Evolutionary conservation across 768 basidiomycete species (phyloP).

Genomic region (Coprinopsis marcescibilis): DNA sequence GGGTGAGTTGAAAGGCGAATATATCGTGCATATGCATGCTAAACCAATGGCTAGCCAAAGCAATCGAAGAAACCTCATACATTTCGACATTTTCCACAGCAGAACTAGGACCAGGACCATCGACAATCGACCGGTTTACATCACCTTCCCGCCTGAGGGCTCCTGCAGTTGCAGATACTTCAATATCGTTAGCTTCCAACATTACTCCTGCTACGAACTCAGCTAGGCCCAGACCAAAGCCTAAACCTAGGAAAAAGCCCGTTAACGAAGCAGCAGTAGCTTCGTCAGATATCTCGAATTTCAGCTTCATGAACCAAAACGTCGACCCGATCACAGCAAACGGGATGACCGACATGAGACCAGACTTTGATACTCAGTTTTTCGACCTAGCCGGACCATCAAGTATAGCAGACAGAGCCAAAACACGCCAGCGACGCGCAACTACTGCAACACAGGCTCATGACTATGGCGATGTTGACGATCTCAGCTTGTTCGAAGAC

Average conservation of each 20-base stretch:
- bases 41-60: neutral
- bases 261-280: neutral
- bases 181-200: neutral
- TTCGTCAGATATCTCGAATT: neutral
- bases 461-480: slow-evolving; percentile 37
- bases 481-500: slow-evolving; percentile 24
- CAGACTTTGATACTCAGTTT: slow-evolving; percentile 10
- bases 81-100: slow-evolving; percentile 3
- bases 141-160: neutral
- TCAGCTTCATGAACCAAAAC: neutral
- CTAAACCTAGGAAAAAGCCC: slow-evolving; percentile 5
- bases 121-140: slow-evolving; percentile 4
- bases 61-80: slow-evolving; percentile 1
- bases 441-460: slow-evolving; percentile 14
- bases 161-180: neutral
- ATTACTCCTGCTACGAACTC: neutral
- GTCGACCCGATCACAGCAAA: slow-evolving; percentile 1
- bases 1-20: neutral
- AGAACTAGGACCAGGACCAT: neutral
- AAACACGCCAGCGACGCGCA: slow-evolving; percentile 41
- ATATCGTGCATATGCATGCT: neutral
- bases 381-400: slow-evolving; percentile 9
- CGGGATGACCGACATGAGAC: slow-evolving; percentile 4
- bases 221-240: slow-evolving; percentile 11
- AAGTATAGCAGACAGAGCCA: slow-evolving; percentile 54